Base-by-base conservation (phyloP, 2,329 filamentous ascomycete species). In the Diaporthe ilicicola region DNA sequence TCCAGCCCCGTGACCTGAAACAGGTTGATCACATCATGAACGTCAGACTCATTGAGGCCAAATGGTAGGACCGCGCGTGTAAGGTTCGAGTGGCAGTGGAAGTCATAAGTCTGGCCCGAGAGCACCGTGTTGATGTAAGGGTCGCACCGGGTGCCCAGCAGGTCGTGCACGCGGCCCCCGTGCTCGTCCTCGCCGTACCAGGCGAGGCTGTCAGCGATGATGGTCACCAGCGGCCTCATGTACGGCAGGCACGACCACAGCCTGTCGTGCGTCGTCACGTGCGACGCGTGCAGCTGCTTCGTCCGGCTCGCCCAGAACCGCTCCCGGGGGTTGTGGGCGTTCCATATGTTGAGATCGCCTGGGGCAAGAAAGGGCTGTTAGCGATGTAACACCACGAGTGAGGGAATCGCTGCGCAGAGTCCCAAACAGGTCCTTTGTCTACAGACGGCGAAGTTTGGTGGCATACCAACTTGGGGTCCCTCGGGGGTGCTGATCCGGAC, bases 1-100 rank as follows among this genome's bases (percentile, higher is more conserved):
- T 96, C 91, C 56, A 96, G 78, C 0, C 93, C 93, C 0, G 94
- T 96, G 8, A 95, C 93, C 79, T 97, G 94, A 78, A 97, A 96
- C 3, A 97, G 85, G 77, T 97, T 97, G 67, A 97, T 85, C 0
- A 97, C 93, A 78, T 97, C 93, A 76, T 97, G 94, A 1, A 96
- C 89, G 77, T 96, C 93, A 37, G 84, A 84, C 80, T 96, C 94
- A 6, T 84, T 86, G 51, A 96, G 79, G 0, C 93, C 92, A 72
- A 85, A 90, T 0, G 91, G 90, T 1, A 91, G 73, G 2, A 96
- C 88, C 0, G 94, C 92, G 4, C 94, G 88, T 1, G 89, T 90
- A 13, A 97, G 86, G 79, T 97, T 97, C 1, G 91, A 94, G 77
- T 95, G 93, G 79, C 94, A 97, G 79, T 96, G 93, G 79, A 89